Base-by-base conservation (phyloP, 257 asterid species). In the Hygrophila difformis region DNA sequence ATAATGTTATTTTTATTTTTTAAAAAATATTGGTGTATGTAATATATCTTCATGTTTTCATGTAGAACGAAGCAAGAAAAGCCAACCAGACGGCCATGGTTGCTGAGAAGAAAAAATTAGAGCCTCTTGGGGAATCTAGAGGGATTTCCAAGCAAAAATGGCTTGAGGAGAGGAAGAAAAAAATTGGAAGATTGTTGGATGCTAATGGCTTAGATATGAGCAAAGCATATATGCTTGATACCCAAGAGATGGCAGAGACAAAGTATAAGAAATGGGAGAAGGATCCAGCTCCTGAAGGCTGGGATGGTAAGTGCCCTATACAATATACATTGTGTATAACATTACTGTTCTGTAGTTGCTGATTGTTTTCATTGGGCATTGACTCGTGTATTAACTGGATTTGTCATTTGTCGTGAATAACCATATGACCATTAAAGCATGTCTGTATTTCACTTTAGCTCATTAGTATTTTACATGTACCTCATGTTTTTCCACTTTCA, bases 251-350 rank as follows among this genome's bases (percentile, higher is more conserved):
- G 82, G 98, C 96, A 31, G 71, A 80, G 64, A 12, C 73, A 1
- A 91, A 91, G 71, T 91, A 91, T 69, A 80, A 91, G 75, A 91
- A 82, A 61, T 82, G 95, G 95, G 95, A 78, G 59, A 82, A 86
- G 75, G 84, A 76, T 28, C 93, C 93, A 59, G 96, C 98, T 57
- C 96, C 96, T 49, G 77, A 72, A 70, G 98, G 98, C 49, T 82
- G 98, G 98, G 95, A 82, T 65, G 98, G 98, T 91, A 72, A 47
- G 67, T 55, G 13, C 12, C 57, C 36, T 28, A 18, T 60, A 31
- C 50, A n/a, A n/a, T 34, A 37, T 18, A 12, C 31, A 0, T 26
- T 26, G 26, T 29, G 28, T 13, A 15, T 14, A 8, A 26, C 24
- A 7, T 23, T 39, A 17, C 19, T 44, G 21, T 28, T 34, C 18